These are phyloP conservation scores for Berberis vulgaris DNA, from an alignment of 164 flowering plant species.

Conservation along the genomic window DNA sequence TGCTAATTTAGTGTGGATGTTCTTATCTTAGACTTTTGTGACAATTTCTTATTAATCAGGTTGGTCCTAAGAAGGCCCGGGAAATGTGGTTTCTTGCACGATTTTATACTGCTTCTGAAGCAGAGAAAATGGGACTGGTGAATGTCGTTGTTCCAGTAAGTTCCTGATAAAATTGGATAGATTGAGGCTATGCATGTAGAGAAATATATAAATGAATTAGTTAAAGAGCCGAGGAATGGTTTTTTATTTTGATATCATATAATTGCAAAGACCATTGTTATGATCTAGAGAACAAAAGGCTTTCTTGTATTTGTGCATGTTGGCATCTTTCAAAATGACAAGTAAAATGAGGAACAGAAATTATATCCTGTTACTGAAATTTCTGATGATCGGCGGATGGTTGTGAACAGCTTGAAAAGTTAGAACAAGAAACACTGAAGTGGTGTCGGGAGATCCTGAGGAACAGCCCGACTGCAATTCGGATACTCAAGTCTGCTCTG, in stretches of 20 bases:
- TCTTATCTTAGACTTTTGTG: neutral
- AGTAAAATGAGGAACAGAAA: neutral
- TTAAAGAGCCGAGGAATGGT: no score
- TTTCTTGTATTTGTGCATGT: no score
- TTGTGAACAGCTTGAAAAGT: conserved; percentile 47
- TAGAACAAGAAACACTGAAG: conserved; percentile 79
- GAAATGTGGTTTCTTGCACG: conserved; percentile 94
- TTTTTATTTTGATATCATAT: no score
- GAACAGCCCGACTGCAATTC: conserved; percentile 88
- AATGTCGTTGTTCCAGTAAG: conserved; percentile 90
- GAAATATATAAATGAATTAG: no score
- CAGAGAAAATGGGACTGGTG: conserved; percentile 94
- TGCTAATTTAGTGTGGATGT: no score
- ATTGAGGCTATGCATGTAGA: neutral
- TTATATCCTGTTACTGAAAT: neutral
- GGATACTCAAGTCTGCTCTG: conserved; percentile 78
- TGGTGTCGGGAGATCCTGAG: conserved; percentile 93
- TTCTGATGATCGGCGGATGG: conserved; percentile 1
- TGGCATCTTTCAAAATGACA: no score
- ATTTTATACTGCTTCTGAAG: conserved; percentile 78
- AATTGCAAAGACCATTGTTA: no score
- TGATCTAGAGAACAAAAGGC: no score
- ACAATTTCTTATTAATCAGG: conserved; percentile 24
- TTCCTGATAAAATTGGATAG: conserved; percentile 7
- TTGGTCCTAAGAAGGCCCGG: conserved; percentile 94